These are phyloP conservation scores for Xylariales sp. DNA, from an alignment of 2,329 filamentous ascomycete genomes.

Conservation along the genomic window DNA sequence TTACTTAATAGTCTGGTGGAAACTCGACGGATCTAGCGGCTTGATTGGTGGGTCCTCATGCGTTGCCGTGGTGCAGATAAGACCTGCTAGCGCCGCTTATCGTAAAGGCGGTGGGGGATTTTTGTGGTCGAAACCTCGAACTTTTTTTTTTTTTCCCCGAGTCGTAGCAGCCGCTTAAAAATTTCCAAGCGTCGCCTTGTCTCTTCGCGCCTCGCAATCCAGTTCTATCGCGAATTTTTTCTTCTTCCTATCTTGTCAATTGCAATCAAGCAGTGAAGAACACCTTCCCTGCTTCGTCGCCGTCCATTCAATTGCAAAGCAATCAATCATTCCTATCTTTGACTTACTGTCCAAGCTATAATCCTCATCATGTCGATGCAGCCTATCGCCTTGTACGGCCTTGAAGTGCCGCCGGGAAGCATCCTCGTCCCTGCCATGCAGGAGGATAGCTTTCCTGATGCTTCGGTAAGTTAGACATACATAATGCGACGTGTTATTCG, in stretches of 20 bases:
- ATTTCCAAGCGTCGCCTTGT: too few species aligned
- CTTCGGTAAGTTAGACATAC: constrained; percentile 62
- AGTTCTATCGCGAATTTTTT: too few species aligned
- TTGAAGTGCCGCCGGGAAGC: constrained; percentile 83
- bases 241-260: too few species aligned
- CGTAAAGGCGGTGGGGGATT: constrained; percentile 5
- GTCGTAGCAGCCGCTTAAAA: background rate
- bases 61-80: constrained; percentile 5
- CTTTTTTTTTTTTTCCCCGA: constrained; percentile 5
- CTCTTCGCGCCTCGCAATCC: too few species aligned
- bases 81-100: constrained; percentile 7
- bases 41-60: too few species aligned
- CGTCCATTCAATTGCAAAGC: too few species aligned
- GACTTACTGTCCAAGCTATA: constrained; percentile 9
- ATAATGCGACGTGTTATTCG: too few species aligned
- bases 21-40: too few species aligned
- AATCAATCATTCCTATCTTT: too few species aligned
- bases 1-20: too few species aligned
- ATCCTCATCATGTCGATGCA: constrained; percentile 46
- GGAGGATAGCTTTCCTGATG: constrained; percentile 60
- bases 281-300: too few species aligned
- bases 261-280: too few species aligned
- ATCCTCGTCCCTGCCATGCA: constrained; percentile 74
- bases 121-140: constrained; percentile 3
- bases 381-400: constrained; percentile 82